A percentile compares a stretch with the other conserved stretches of the same genome.
These are phyloP conservation scores for Aspergillus neotritici DNA, from an alignment of 2,329 filamentous ascomycete species.

Conservation along the genomic window DNA sequence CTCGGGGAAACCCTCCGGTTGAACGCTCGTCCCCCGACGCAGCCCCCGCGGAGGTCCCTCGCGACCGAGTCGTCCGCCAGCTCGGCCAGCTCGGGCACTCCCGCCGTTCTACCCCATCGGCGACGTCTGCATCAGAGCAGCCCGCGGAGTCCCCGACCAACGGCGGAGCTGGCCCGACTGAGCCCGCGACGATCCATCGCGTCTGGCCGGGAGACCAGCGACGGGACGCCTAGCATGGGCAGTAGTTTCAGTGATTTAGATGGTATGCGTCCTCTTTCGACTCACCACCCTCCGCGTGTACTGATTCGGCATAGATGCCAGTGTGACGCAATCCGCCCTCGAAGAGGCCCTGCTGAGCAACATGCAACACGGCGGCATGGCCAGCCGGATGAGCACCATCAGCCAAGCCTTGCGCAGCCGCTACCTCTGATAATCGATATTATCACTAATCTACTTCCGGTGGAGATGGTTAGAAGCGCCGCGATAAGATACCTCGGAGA, in stretches of 20 bases:
- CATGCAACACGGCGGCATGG: slow-evolving; percentile 51
- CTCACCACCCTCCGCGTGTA: neutral
- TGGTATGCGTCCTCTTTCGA: slow-evolving; percentile 34
- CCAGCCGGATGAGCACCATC: slow-evolving; percentile 46
- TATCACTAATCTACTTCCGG: no score
- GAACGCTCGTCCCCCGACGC: slow-evolving; percentile 10
- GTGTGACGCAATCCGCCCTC: slow-evolving; percentile 59
- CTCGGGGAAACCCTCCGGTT: slow-evolving; percentile 40
- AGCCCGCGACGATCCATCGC: slow-evolving; percentile 41
- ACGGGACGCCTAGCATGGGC: slow-evolving; percentile 57
- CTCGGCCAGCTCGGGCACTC: slow-evolving; percentile 35
- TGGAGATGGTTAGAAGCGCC: no score
- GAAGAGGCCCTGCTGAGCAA: slow-evolving; percentile 60
- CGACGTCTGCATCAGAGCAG: slow-evolving; percentile 9
- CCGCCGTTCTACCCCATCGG: slow-evolving; percentile 17
- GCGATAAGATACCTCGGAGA: no score
- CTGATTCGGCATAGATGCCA: slow-evolving; percentile 45
- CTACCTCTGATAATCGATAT: slow-evolving; percentile 35
- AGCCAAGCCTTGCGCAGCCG: slow-evolving; percentile 52
- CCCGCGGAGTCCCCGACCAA: slow-evolving; percentile 41
- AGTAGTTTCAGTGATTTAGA: slow-evolving; percentile 63
- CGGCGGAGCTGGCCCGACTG: slow-evolving; percentile 44
- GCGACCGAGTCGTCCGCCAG: slow-evolving; percentile 31
- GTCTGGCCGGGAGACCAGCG: slow-evolving; percentile 43
- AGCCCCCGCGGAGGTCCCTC: slow-evolving; percentile 12